These are phyloP conservation scores for Cucurbitaria berberidis DNA, from an alignment of 2,329 filamentous ascomycete species.

Conservation along the genomic window DNA sequence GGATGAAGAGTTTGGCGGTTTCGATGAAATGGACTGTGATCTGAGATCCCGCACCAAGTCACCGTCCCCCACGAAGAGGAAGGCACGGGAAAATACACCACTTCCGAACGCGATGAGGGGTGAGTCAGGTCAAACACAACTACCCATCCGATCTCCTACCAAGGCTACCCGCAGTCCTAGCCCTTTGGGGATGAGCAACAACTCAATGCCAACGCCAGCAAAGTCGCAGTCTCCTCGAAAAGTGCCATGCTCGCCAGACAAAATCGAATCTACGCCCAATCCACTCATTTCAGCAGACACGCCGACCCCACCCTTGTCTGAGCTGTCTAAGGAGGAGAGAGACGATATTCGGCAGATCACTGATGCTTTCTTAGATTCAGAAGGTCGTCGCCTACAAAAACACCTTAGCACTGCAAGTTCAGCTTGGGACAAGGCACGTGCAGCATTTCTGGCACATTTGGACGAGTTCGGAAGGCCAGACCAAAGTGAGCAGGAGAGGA, in stretches of 20 bases:
- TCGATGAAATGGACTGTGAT: constrained; percentile 37
- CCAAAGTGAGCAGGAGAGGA: constrained; percentile 26
- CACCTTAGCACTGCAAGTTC: constrained; percentile 31
- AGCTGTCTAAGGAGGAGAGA: constrained; percentile 35
- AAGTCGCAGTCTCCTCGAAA: constrained; percentile 23
- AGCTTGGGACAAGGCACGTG: constrained; percentile 35
- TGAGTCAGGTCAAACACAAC: constrained; percentile 14
- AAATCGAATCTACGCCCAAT: constrained; percentile 5
- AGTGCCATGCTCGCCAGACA: constrained; percentile 18
- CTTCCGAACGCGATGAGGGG: constrained; percentile 14
- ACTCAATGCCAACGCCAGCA: constrained; percentile 25
- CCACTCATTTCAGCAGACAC: constrained; percentile 3
- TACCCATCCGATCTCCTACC: constrained; percentile 35
- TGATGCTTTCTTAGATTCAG: constrained; percentile 31
- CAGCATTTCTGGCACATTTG: constrained; percentile 33
- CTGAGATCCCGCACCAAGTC: constrained; percentile 15
- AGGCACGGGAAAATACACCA: constrained; percentile 17
- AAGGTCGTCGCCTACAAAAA: constrained; percentile 30
- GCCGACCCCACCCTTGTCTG: constrained; percentile 25
- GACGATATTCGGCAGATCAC: constrained; percentile 25
- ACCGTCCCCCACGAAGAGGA: constrained; percentile 12
- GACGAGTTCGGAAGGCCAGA: constrained; percentile 30
- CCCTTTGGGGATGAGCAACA: constrained; percentile 19
- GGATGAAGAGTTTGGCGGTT: constrained; percentile 38
- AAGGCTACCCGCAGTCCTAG: constrained; percentile 27